These are phyloP conservation scores for Lactarius pseudohatsudake DNA, from an alignment of 768 basidiomycete species.

Conservation along the genomic window DNA sequence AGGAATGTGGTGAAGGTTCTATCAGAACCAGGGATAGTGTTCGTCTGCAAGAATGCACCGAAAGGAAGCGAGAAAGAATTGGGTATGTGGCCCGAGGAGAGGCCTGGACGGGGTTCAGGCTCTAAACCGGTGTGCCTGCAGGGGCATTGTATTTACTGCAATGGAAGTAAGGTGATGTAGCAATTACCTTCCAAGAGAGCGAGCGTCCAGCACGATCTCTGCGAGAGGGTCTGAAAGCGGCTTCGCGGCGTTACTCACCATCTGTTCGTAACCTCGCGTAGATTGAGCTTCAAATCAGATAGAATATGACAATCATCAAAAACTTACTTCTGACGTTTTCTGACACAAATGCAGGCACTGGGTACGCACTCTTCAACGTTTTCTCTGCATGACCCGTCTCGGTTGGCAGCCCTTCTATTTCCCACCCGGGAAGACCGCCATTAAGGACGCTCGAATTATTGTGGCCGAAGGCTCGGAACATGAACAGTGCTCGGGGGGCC, in stretches of 20 bases:
- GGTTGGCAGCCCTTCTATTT: conserved; percentile 58
- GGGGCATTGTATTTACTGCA: conserved; percentile 17
- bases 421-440: conserved; percentile 89
- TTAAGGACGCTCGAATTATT: conserved; percentile 81
- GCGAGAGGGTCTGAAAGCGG: conserved; percentile 46
- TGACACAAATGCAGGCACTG: conserved; percentile 52
- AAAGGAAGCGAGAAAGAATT: conserved; percentile 85
- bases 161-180: conserved; percentile 9
- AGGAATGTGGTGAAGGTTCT: conserved; percentile 46
- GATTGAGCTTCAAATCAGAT: conserved; percentile 7
- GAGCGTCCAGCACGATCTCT: conserved; percentile 85
- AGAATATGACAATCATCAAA: not conserved
- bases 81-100: conserved; percentile 93
- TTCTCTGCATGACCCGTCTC: conserved; percentile 40
- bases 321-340: conserved; percentile 31
- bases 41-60: conserved; percentile 60
- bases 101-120: conserved; percentile 85
- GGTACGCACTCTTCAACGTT: conserved; percentile 43
- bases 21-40: conserved; percentile 38
- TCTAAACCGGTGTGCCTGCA: conserved; percentile 74
- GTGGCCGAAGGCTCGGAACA: conserved; percentile 92
- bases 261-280: conserved; percentile 70
- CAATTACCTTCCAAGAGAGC: conserved; percentile 73
- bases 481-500: conserved; percentile 89
- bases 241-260: conserved; percentile 65